Conservation (phyloP, 441 rosid genomes). For the Erysimum cheiri region DNA sequence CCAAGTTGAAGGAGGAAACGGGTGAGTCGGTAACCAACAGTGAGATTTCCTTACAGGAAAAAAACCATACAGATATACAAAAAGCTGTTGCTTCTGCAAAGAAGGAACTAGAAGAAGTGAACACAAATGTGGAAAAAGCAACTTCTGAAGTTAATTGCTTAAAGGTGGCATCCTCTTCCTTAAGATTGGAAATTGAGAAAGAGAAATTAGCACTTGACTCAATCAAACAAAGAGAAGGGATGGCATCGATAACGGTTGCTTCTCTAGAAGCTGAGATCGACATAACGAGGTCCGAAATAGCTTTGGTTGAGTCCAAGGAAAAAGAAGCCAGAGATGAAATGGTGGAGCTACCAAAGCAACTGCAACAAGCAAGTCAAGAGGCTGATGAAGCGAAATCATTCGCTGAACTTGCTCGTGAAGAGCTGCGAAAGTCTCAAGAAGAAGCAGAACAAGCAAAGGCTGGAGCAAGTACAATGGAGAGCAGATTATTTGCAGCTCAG, state of each 20-base stretch:
- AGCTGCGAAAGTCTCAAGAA: conserved; percentile 72
- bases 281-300: conserved; percentile 61
- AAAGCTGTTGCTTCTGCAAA: conserved; percentile 79
- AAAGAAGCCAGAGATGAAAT: conserved; percentile 72
- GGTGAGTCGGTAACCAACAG: conserved; percentile 36
- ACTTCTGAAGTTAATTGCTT: conserved; percentile 68
- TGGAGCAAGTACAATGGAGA: conserved; percentile 69
- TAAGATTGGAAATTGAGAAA: conserved; percentile 69
- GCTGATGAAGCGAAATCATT: conserved; percentile 82
- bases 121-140: conserved; percentile 76
- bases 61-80: conserved; percentile 57
- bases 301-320: conserved; percentile 67
- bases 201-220: conserved; percentile 65
- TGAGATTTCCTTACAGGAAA: conserved; percentile 47
- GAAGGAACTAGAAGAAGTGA: conserved; percentile 89
- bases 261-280: conserved; percentile 82
- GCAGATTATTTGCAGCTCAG: conserved; percentile 76
- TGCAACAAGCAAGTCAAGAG: conserved; percentile 72
- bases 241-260: conserved; percentile 74
- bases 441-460: conserved; percentile 88
- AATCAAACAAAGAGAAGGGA: conserved; percentile 82
- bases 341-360: conserved; percentile 72
- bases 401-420: conserved; percentile 73
- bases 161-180: conserved; percentile 72
- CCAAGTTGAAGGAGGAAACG: conserved; percentile 54